Evolutionary conservation across 192 early-diverging fungal species (phyloP), one percentile per base, ranked within the genome.

Genomic region (Backusella mclennaniae): DNA sequence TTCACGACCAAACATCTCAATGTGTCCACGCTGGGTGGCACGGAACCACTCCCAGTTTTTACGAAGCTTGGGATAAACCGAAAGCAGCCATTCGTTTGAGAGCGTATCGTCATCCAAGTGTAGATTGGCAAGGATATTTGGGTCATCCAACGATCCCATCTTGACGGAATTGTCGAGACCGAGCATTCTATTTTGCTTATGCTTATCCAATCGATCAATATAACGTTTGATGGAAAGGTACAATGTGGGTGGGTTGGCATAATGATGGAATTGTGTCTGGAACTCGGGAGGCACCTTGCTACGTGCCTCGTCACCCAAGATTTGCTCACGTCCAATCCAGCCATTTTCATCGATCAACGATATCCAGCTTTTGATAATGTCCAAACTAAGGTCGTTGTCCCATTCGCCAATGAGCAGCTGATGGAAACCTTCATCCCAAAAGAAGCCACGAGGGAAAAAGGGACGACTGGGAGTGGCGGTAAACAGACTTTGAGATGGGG

Each of bases 391-490:
- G 77, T 95, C 94, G 74, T 90, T 91, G 77, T 98, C 95, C 93
- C 95, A 98, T 56, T 87, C 87, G 1, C 93, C 91, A 69, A 98
- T 84, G 11, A 98, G 80, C 3, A 93, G 83, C 75, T 95, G 90
- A 74, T 96, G 95, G 80, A 97, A 98, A 0, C 97, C 97, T 82
- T 96, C 95, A 81, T 98, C 97, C 93, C 97, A 98, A 46, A 96
- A 88, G 71, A 97, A 98, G n/a, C 97, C 97, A 36, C 97, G 87
- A 56, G 97, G 96, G 79, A 98, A 98, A 79, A 98, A 98, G 15
- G 97, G 93, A 31, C 97, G 89, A 8, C 92, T 94, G 1, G 97
- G 96, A 1, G 95, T 93, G 0, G 92, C 91, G 0, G 92, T 89
- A 79, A 97, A 96, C 29, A 98, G 82, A 17, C 88, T 82, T 17